Evolutionary conservation across 2,329 filamentous ascomycete species (phyloP), one percentile per base, ranked within the genome.

Genomic region (Stagonosporopsis chrysanthemi): DNA sequence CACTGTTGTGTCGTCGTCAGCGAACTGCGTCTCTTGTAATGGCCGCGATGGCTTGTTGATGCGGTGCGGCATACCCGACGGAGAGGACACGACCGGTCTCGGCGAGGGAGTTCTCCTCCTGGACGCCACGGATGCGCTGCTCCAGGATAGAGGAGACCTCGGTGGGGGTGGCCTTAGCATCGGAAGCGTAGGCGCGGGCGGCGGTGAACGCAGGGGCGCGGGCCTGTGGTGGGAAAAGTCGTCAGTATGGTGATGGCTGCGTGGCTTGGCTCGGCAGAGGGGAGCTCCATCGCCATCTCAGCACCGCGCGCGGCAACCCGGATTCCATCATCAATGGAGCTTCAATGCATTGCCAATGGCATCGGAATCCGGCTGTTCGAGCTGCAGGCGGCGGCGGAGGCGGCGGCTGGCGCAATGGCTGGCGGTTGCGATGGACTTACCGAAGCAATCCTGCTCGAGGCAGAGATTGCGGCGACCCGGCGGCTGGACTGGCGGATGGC

Each of bases 61-160:
- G 51, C 28, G 43, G 64, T 65, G 56, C 71, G 61, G 89, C 92
- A 80, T 96, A 98, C 94, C 94, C 94, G 82, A 99, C 92, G 78
- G 93, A 97, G 75, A 99, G 89, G 78, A 99, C 95, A 84, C 94
- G 92, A 79, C 95, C 95, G 79, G 95, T 99, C 90, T 99, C 95
- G 81, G 95, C 92, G 75, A 99, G 90, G 80, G 87, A 88, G 79
- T 91, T 86, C 86, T 98, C 95, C 85, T 98, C 95, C 83, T 96
- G 91, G 72, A 98, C 92, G 86, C 95, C 95, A 80, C 95, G 91
- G 78, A 99, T 99, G 83, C 93, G 88, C 88, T 98, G 94, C 86
- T 98, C 95, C 79, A 99, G 91, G 82, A 99, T 98, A 74, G 94
- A 97, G 73, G 95, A 98, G 75, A 98, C 94, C 86, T 99, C 95